Evolutionary conservation across 768 basidiomycete genomes (phyloP).

Genomic region (Phaffia tasmanica): DNA sequence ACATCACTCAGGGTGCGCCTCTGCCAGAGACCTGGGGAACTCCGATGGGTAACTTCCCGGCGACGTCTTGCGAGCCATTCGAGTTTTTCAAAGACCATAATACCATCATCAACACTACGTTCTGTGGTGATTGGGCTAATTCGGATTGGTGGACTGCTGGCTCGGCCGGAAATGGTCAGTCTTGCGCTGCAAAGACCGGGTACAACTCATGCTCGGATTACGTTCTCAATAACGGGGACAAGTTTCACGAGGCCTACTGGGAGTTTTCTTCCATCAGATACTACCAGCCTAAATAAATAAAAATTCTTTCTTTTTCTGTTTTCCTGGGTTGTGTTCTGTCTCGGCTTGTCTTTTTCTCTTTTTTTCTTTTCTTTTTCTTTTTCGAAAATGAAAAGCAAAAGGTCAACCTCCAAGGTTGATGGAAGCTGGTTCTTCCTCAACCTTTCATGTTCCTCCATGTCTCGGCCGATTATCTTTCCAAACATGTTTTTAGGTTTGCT

Average conservation of each 20-base stretch:
- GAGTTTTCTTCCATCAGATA: constrained; percentile 38
- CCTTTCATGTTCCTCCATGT: too few relatives aligned
- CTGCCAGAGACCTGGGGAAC: constrained; percentile 49
- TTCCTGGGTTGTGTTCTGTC: background rate
- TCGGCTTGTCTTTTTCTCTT: background rate
- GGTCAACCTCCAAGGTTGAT: too few relatives aligned
- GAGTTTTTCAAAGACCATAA: constrained; percentile 23
- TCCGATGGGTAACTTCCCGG: constrained; percentile 71
- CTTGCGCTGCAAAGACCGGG: constrained; percentile 73
- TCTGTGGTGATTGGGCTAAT: constrained; percentile 77
- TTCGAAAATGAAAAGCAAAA: too few relatives aligned
- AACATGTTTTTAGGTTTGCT: too few relatives aligned
- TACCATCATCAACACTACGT: constrained; percentile 17
- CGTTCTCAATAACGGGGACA: constrained; percentile 58
- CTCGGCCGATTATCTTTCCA: too few relatives aligned
- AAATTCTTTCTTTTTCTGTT: background rate
- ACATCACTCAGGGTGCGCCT: constrained; percentile 44
- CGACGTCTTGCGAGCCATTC: constrained; percentile 46
- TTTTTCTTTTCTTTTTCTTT: background rate
- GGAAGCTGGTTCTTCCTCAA: too few relatives aligned
- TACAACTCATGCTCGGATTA: constrained; percentile 67
- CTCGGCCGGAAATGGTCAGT: constrained; percentile 62
- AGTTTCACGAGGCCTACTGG: constrained; percentile 69
- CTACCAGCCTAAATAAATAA: constrained; percentile 24
- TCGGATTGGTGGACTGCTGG: constrained; percentile 58